Percentiles rank a stretch among this genome's conserved stretches.
Evolutionary conservation across 331 rosid genomes (phyloP).

Genomic region (Quercus lobata): DNA sequence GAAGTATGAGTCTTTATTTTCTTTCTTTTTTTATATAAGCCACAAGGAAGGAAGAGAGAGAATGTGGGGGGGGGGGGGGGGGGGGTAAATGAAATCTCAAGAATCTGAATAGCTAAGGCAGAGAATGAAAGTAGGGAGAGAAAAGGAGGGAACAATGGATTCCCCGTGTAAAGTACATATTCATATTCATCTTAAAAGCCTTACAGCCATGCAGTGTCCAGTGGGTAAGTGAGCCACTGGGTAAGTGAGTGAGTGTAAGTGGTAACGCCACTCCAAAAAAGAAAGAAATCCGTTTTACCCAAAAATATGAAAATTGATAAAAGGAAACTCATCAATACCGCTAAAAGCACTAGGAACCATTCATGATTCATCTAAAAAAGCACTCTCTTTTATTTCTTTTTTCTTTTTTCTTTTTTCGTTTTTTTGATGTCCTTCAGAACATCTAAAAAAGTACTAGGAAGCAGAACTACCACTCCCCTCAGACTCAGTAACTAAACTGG

Average conservation of each 20-base stretch:
- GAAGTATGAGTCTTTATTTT: too few relatives aligned
- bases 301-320: background rate
- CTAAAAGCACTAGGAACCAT: too few relatives aligned
- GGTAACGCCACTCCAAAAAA: background rate
- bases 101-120: conserved; percentile 44
- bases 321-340: background rate
- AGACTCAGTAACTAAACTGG: too few relatives aligned
- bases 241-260: too few relatives aligned
- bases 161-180: conserved; percentile 53
- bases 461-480: too few relatives aligned
- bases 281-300: background rate
- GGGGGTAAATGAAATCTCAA: conserved; percentile 20
- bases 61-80: background rate
- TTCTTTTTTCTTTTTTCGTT: too few relatives aligned
- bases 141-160: conserved; percentile 26
- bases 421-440: too few relatives aligned
- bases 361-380: too few relatives aligned
- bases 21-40: background rate
- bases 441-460: too few relatives aligned
- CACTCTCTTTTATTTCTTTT: too few relatives aligned
- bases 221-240: background rate
- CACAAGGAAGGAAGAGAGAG: conserved; percentile 18
- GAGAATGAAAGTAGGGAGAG: conserved; percentile 45
- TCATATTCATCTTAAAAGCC: conserved; percentile 28
- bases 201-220: conserved; percentile 37